Percentiles rank a stretch among this genome's conserved stretches.
Conservation (phyloP, 176 grass and related monocot genomes). For the Oryza longistaminata region DNA sequence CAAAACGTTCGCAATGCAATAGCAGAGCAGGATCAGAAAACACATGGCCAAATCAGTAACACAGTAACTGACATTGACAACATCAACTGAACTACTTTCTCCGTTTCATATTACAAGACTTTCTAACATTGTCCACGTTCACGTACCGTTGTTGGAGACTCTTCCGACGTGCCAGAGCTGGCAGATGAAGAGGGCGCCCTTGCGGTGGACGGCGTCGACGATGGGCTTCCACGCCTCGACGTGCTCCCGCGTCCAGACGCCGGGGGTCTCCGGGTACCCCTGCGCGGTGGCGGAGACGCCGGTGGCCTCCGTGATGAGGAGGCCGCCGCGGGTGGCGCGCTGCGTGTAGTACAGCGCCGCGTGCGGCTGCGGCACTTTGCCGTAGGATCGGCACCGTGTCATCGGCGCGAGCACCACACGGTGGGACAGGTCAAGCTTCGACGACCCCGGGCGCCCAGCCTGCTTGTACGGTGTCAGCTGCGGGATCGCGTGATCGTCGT, state of each 20-base stretch:
- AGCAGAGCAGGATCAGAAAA: no score
- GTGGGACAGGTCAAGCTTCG: constrained; percentile 38
- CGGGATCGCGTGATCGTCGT: no score
- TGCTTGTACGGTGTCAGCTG: no score
- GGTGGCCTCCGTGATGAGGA: constrained; percentile 46
- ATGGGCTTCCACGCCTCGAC: constrained; percentile 49
- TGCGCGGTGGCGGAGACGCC: constrained; percentile 40
- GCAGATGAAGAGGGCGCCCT: constrained; percentile 38
- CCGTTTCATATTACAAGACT: no score
- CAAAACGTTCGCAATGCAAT: no score
- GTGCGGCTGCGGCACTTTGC: constrained; percentile 45
- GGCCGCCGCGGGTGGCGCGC: constrained; percentile 40
- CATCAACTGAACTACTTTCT: no score
- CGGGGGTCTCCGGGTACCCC: constrained; percentile 23
- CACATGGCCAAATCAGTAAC: no score
- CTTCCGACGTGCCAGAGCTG: constrained; percentile 37
- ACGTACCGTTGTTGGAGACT: constrained; percentile 21
- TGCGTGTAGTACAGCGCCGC: constrained; percentile 51
- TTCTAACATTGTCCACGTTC: no score
- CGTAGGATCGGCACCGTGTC: constrained; percentile 41
- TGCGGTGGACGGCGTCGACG: constrained; percentile 52
- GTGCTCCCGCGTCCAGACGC: constrained; percentile 44
- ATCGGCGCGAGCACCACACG: constrained; percentile 33
- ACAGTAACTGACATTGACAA: no score
- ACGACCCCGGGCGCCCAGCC: no score